Conservation (phyloP, 139 green algal genomes). For the Tetraselmis striata region DNA sequence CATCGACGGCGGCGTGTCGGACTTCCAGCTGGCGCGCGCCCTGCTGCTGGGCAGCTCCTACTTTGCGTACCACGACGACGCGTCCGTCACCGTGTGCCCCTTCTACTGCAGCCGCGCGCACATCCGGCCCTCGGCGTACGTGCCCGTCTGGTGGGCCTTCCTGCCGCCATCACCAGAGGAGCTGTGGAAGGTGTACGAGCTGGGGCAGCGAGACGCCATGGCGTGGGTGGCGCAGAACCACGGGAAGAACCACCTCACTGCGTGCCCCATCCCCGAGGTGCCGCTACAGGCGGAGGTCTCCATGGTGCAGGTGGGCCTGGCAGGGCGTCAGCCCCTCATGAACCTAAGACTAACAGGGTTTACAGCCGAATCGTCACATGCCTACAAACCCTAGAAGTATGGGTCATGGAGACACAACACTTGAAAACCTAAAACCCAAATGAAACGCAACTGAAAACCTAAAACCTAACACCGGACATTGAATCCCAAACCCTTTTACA, state of each 20-base stretch:
- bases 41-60: conserved; percentile 12
- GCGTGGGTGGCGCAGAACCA: conserved; percentile 6
- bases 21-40: conserved; percentile 13
- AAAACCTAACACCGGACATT: too few relatives aligned
- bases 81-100: conserved; percentile 21
- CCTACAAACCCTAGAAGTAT: too few relatives aligned
- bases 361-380: too few relatives aligned
- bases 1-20: conserved; percentile 22
- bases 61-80: conserved; percentile 19
- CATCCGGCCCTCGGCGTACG: conserved; percentile 23
- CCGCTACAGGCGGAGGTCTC: background rate
- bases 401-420: too few relatives aligned
- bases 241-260: background rate
- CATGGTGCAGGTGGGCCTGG: background rate
- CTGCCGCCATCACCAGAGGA: conserved; percentile 22
- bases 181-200: conserved; percentile 23
- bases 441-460: too few relatives aligned
- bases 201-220: conserved; percentile 23
- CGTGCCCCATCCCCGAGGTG: background rate
- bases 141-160: conserved; percentile 25
- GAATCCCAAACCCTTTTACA: too few relatives aligned
- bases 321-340: too few relatives aligned
- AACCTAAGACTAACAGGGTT: too few relatives aligned
- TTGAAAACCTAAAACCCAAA: too few relatives aligned
- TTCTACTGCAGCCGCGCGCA: conserved; percentile 33